These are phyloP conservation scores for Pseudocercospora musae DNA, from an alignment of 2,329 filamentous ascomycete genomes.

Conservation along the genomic window DNA sequence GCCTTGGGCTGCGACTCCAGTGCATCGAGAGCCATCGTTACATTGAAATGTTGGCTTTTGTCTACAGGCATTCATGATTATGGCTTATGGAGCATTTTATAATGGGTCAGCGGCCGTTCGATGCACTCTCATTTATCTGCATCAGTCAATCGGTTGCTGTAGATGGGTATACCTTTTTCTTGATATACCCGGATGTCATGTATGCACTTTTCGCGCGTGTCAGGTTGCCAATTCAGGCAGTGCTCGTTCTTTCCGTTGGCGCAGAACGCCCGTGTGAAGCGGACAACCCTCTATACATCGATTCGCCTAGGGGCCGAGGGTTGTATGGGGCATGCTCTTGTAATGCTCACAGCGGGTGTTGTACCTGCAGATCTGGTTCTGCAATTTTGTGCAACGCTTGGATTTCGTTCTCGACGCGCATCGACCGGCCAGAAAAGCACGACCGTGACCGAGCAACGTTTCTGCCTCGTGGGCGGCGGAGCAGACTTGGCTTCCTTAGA, in stretches of 20 bases:
- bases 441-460: not conserved
- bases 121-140: not conserved
- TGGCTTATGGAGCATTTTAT: not conserved
- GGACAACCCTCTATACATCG: not conserved
- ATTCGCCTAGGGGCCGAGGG: not conserved
- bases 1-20: not conserved
- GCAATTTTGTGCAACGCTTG: not conserved
- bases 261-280: not conserved
- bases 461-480: not conserved
- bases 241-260: not conserved
- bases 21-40: not conserved
- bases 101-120: not conserved
- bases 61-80: not conserved
- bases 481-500: not conserved
- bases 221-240: not conserved
- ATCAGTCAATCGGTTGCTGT: not conserved
- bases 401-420: not conserved
- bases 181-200: not conserved
- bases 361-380: not conserved
- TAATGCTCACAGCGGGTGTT: not conserved
- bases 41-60: not conserved
- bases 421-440: not conserved
- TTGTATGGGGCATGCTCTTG: not conserved
- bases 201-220: not conserved
- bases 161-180: not conserved